Evolutionary conservation across 2,329 filamentous ascomycete genomes (phyloP).

Genomic region (Hypoxylon sp.): DNA sequence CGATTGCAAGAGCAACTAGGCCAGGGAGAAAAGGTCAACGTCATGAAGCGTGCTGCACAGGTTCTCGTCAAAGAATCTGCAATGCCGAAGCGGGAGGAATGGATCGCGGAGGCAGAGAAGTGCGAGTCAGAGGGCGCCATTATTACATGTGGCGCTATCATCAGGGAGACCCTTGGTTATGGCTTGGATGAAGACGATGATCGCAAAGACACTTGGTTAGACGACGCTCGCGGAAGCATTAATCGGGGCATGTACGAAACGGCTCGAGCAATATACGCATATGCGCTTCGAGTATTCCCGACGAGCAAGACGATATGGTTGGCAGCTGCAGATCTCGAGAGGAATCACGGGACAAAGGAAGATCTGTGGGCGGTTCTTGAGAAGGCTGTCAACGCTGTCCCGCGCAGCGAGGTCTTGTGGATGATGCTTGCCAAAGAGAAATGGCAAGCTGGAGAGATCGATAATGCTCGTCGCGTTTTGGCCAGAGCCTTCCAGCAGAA

Average conservation of each 20-base stretch:
- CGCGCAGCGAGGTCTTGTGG: conserved; percentile 92
- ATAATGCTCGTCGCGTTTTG: conserved; percentile 87
- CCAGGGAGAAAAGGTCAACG: conserved; percentile 82
- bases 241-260: conserved; percentile 88
- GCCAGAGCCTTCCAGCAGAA: conserved; percentile 94
- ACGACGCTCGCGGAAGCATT: conserved; percentile 88
- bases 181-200: conserved; percentile 96
- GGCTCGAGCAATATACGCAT: conserved; percentile 92
- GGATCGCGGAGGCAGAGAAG: conserved; percentile 94
- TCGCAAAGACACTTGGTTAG: conserved; percentile 94
- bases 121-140: conserved; percentile 93
- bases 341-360: conserved; percentile 87
- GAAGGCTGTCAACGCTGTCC: conserved; percentile 93
- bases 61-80: conserved; percentile 90
- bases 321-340: conserved; percentile 90
- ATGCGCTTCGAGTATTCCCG: conserved; percentile 89
- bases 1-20: conserved; percentile 90
- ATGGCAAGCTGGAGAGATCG: conserved; percentile 88
- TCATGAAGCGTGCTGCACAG: conserved; percentile 95
- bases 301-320: conserved; percentile 91
- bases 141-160: conserved; percentile 88
- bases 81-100: conserved; percentile 97
- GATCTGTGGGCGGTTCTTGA: conserved; percentile 87
- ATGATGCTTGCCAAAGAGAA: conserved; percentile 96
- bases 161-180: conserved; percentile 93